These are phyloP conservation scores for Leccinum fallax DNA, from an alignment of 1,284 basidiomycete genomes.

Conservation along the genomic window DNA sequence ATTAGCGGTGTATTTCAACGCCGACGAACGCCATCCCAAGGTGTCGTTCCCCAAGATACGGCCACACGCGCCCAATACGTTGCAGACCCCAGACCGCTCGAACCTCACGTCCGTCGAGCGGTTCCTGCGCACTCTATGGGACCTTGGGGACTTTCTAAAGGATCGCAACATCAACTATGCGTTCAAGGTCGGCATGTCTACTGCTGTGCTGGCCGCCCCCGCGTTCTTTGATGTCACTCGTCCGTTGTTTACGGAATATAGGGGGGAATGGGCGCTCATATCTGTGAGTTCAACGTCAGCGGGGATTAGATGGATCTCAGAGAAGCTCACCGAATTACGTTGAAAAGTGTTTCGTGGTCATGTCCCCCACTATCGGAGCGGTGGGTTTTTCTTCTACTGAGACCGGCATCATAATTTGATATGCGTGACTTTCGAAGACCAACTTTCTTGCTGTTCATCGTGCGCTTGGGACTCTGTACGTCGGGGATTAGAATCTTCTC, in stretches of 20 bases:
- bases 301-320: constrained; percentile 9
- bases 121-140: constrained; percentile 76
- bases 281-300: constrained; percentile 53
- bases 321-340: constrained; percentile 10
- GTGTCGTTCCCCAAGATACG: constrained; percentile 82
- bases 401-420: constrained; percentile 5
- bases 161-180: constrained; percentile 86
- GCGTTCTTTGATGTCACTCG: constrained; percentile 84
- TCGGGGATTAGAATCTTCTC: constrained; percentile 28
- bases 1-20: constrained; percentile 64
- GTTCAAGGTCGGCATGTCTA: constrained; percentile 84
- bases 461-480: constrained; percentile 81
- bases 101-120: constrained; percentile 61
- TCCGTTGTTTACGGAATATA: constrained; percentile 77
- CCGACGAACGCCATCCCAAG: constrained; percentile 52
- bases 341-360: constrained; percentile 80
- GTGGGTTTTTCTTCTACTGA: constrained; percentile 44
- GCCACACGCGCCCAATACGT: constrained; percentile 82
- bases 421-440: constrained; percentile 53
- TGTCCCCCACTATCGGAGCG: constrained; percentile 86
- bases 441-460: constrained; percentile 81
- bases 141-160: constrained; percentile 65
- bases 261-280: constrained; percentile 95
- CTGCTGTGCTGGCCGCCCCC: constrained; percentile 79
- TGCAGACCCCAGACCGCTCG: constrained; percentile 71